phyloP scores from a whole-genome alignment of 2,329 filamentous ascomycete species.

The Metarhizium robertsii region DNA sequence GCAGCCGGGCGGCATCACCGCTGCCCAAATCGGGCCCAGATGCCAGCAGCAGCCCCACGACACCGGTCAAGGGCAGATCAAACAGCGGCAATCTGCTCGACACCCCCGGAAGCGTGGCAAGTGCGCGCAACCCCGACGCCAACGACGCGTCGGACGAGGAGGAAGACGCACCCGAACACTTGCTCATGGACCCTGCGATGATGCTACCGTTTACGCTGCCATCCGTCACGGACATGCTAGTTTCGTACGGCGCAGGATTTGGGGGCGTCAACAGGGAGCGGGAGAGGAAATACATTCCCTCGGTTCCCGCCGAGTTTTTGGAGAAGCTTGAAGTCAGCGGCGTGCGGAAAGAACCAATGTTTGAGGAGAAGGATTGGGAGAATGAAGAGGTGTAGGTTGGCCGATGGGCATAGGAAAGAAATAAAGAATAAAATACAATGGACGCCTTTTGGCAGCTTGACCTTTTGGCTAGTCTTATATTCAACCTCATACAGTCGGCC shows the following conservation, averaged over 20 bases:
- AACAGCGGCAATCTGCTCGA: slow-evolving; percentile 32
- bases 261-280: slow-evolving; percentile 86
- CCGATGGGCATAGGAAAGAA: too few species aligned
- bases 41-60: slow-evolving; percentile 27
- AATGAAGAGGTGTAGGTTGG: slow-evolving; percentile 45
- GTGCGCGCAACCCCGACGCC: slow-evolving; percentile 26
- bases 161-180: slow-evolving; percentile 60
- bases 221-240: slow-evolving; percentile 93
- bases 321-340: slow-evolving; percentile 66
- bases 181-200: slow-evolving; percentile 79
- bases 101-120: slow-evolving; percentile 31
- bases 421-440: too few species aligned
- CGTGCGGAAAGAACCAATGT: slow-evolving; percentile 45
- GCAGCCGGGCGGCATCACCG: slow-evolving; percentile 37
- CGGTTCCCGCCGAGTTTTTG: slow-evolving; percentile 87
- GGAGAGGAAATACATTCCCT: slow-evolving; percentile 92
- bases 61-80: slow-evolving; percentile 29
- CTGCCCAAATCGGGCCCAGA: slow-evolving; percentile 23
- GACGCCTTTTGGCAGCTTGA: too few species aligned
- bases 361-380: slow-evolving; percentile 57
- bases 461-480: too few species aligned
- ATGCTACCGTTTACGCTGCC: slow-evolving; percentile 95
- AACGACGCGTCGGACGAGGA: slow-evolving; percentile 38
- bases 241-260: slow-evolving; percentile 90
- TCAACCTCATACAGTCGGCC: too few species aligned